Evolutionary conservation across 2,329 filamentous ascomycete genomes (phyloP).

Genomic region (Colletotrichum eremochloae): DNA sequence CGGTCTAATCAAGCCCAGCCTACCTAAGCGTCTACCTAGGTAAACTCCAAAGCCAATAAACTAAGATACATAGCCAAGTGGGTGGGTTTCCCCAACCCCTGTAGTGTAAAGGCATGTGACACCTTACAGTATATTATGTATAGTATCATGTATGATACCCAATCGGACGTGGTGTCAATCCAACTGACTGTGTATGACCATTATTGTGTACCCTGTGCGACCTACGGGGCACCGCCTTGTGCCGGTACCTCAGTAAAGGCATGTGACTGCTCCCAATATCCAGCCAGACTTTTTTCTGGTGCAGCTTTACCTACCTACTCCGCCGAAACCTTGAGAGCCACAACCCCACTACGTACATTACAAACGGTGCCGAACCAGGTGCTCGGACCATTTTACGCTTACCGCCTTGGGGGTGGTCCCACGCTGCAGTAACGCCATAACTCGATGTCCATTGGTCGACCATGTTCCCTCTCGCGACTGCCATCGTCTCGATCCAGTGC

Average conservation of each 20-base stretch:
- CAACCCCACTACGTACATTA: conserved; percentile 5
- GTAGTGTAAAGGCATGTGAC: conserved; percentile 16
- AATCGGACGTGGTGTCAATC: too few species aligned
- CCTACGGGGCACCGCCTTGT: too few species aligned
- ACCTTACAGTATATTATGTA: too few species aligned
- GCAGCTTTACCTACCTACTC: background rate
- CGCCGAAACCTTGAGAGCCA: conserved; percentile 26
- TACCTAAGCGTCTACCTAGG: background rate
- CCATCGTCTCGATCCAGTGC: conserved; percentile 6
- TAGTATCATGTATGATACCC: too few species aligned
- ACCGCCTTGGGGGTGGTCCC: background rate
- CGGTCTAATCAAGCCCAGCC: conserved; percentile 5
- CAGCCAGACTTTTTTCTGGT: conserved; percentile 1
- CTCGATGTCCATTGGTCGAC: conserved; percentile 19
- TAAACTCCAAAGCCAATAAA: background rate
- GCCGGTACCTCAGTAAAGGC: background rate
- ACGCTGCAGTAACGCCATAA: background rate
- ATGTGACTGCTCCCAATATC: conserved; percentile 11
- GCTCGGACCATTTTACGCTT: conserved; percentile 22
- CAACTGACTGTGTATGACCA: too few species aligned
- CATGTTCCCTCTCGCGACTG: background rate
- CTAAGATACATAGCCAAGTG: background rate
- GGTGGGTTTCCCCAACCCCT: background rate
- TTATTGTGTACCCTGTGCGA: too few species aligned
- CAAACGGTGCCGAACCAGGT: conserved; percentile 10